Base-by-base conservation (phyloP, 352 stramenopile species). In the Plasmopara viticola region DNA sequence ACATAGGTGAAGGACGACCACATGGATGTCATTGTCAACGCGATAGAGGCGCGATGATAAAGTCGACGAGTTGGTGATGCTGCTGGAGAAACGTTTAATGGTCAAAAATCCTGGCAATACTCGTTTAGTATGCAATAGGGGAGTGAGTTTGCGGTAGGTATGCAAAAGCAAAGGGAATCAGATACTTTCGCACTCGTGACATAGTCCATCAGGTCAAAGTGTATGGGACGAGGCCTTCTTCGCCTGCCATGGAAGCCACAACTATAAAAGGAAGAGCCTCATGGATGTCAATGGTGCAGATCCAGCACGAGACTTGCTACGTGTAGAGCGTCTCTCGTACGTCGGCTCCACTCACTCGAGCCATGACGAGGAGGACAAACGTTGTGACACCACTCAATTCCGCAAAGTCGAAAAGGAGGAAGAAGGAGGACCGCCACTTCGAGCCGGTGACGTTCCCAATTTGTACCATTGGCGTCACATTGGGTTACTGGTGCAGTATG, bases 1-100 rank as follows among this genome's bases (percentile, higher is more conserved):
- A 85, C 68, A 48, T 87, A 90, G 34, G 80, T 87, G 66, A 85
- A 83, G 30, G 77, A 86, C 38, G 75, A 79, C 80, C 80, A 90
- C 60, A 87, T 70, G 44, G 77, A 78, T 58, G 74, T 42, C 77
- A 86, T 87, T 8, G 35, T 53, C 42, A 29, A 44, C 0, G 25
- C 28, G 20, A 25, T 25, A 25, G 20, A 25, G 20, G 20, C 20
- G 20, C 20, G 20, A 25, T 25, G 3, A 25, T 3, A 25, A 25
- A 25, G 20, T 25, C 20, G 20, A 25, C 20, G 20, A 25, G 1
- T 25, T 20, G 35, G 44, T 37, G 51, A 43, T 35, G 31, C 20
- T 25, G 20, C 20, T 25, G 20, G 20, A 25, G 20, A 25, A 25
- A 25, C 20, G 20, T 3, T 25, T 3, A 25, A 25, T 25, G 20